Percentiles rank a stretch among this genome's conserved stretches.
Evolutionary conservation across 2,329 filamentous ascomycete species (phyloP).

Genomic region (Fusarium sp.): DNA sequence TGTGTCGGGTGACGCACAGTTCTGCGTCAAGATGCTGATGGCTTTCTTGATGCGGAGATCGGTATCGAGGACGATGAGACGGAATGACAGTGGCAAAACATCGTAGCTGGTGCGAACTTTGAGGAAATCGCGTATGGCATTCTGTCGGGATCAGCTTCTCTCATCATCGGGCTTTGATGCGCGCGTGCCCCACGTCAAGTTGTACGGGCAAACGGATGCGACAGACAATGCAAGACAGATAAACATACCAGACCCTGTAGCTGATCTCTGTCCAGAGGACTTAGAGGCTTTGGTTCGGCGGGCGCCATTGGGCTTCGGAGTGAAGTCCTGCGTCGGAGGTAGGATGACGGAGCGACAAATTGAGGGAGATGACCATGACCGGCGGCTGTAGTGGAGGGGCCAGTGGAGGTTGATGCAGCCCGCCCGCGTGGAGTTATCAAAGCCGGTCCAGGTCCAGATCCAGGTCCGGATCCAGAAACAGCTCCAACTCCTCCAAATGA

Average conservation of each 20-base stretch:
- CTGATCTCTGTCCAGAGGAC: slow-evolving; percentile 78
- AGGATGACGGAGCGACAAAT: slow-evolving; percentile 69
- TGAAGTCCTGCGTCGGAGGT: slow-evolving; percentile 56
- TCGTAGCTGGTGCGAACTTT: slow-evolving; percentile 97
- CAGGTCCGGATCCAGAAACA: slow-evolving; percentile 1
- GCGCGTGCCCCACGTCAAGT: slow-evolving; percentile 30
- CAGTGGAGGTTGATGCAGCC: slow-evolving; percentile 36
- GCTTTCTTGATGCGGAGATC: slow-evolving; percentile 96
- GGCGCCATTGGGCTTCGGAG: slow-evolving; percentile 49
- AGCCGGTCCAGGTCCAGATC: slow-evolving; percentile 14
- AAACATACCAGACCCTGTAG: slow-evolving; percentile 76
- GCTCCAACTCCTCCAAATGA: slow-evolving; percentile 12
- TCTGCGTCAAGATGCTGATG: slow-evolving; percentile 92
- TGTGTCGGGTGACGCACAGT: slow-evolving; percentile 68
- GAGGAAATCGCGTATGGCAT: slow-evolving; percentile 92
- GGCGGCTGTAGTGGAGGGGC: slow-evolving; percentile 36
- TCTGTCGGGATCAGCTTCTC: slow-evolving; percentile 59
- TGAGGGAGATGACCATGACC: slow-evolving; percentile 54
- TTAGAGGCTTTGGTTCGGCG: slow-evolving; percentile 57
- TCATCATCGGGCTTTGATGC: slow-evolving; percentile 4
- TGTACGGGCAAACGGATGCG: slow-evolving; percentile 28
- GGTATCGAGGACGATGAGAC: slow-evolving; percentile 95
- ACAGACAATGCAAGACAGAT: slow-evolving; percentile 2
- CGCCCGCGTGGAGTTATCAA: slow-evolving; percentile 33
- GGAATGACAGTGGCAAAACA: slow-evolving; percentile 94